Conservation (phyloP, 2,329 filamentous ascomycete genomes). For the Metarhizium guizhouense region DNA sequence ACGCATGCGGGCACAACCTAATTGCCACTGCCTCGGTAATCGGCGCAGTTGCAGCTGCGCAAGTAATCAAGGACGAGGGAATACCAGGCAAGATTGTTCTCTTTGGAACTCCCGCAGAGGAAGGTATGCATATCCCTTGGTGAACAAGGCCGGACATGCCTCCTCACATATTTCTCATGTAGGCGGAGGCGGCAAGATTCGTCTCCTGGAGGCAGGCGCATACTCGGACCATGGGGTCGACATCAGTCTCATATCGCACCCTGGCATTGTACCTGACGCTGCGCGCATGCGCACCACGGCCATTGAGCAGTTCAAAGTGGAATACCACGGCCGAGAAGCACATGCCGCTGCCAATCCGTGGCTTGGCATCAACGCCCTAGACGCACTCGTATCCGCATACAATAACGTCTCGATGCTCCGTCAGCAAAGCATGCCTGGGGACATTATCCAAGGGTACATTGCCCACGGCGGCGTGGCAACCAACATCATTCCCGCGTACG, state of each 20-base stretch:
- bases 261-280: constrained; percentile 27
- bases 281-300: constrained; percentile 43
- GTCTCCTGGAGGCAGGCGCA: constrained; percentile 30
- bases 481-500: constrained; percentile 45
- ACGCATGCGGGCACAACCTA: constrained; percentile 46
- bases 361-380: constrained; percentile 48
- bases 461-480: constrained; percentile 39
- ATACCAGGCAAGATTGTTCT: constrained; percentile 35
- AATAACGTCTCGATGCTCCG: constrained; percentile 39
- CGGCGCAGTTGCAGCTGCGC: constrained; percentile 35
- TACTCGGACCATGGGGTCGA: constrained; percentile 13
- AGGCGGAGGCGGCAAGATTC: constrained; percentile 38
- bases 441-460: constrained; percentile 40
- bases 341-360: constrained; percentile 47
- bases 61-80: constrained; percentile 28
- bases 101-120: constrained; percentile 40
- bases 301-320: constrained; percentile 37
- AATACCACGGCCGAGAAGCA: constrained; percentile 44
- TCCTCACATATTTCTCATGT: neutral
- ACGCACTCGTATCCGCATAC: constrained; percentile 41
- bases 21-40: constrained; percentile 29
- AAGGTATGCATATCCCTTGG: neutral
- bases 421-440: constrained; percentile 43
- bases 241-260: constrained; percentile 14
- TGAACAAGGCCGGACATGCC: neutral